Base-by-base conservation (phyloP, 108 stramenopile species). In the Ochromonas danica region DNA sequence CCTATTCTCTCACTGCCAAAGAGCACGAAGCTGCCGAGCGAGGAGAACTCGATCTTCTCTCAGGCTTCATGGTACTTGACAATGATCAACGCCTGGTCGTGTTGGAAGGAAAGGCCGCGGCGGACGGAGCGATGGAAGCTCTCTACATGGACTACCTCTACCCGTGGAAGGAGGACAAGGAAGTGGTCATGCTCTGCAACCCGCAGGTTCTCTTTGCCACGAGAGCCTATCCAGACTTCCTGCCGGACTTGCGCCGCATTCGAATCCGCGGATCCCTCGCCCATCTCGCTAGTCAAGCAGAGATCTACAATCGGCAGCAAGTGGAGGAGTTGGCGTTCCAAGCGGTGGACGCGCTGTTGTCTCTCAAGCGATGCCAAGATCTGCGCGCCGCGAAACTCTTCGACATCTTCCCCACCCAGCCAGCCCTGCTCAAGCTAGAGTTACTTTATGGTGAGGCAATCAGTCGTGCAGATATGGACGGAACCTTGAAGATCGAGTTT, bases 381-480 rank as follows among this genome's bases (percentile, higher is more conserved):
- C 38, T 88, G 0, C 22, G 41, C 28, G 45, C 86, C 67, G 61
- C 83, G 10, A 79, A 82, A 43, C 39, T 42, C 6, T 38, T 43
- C 31, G 39, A 41, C 40, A 45, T 79, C 36, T 82, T 85, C 60
- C 87, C 87, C 33, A 31, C 3, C 22, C 72, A 61, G 2, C 70
- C 36, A 30, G 77, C 45, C 1, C 45, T 88, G 0, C 33, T 70
- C 1, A 41, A 86, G 62, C 60, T 88, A 35, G 85, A 86, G 40
- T 43, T 57, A 80, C 71, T 84, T 81, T 88, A 86, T 81, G 87
- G 87, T 14, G 85, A 88, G 42, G 62, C 84, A 33, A 72, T 88
- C 30, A 79, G 75, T 57, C 28, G 79, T 40, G 42, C 40, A 39
- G 87, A 88, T 74, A 84, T 88, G 41, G 43, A 71, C 17, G 87